Evolutionary conservation across 73 alveolate genomes (phyloP).

Genomic region (Paramecium sonneborni): DNA sequence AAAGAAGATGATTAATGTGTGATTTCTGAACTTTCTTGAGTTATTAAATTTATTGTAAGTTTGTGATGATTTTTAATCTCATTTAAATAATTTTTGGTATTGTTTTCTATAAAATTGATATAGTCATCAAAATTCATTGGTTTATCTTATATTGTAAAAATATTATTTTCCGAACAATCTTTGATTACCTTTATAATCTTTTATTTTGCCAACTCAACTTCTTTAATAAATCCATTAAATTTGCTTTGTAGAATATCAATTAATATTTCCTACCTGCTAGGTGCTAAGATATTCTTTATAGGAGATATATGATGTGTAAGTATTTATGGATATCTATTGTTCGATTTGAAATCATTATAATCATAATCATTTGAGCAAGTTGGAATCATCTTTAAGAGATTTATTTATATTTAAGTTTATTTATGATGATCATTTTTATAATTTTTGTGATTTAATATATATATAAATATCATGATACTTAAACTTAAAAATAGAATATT

Average conservation of each 20-base stretch:
- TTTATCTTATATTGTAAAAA: not conserved
- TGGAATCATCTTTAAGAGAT: not conserved
- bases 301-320: not conserved
- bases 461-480: too few species aligned
- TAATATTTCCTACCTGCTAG: constrained; percentile 1
- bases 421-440: not conserved
- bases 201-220: not conserved
- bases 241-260: not conserved
- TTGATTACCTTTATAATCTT: not conserved
- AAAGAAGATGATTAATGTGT: constrained; percentile 13
- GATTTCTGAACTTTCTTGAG: not conserved
- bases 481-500: too few species aligned
- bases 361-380: not conserved
- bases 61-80: constrained; percentile 1
- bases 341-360: not conserved
- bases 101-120: not conserved
- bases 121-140: constrained; percentile 27
- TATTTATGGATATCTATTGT: not conserved
- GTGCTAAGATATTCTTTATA: not conserved
- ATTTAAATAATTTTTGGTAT: not conserved
- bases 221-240: constrained; percentile 6
- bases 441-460: not conserved
- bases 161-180: constrained; percentile 8
- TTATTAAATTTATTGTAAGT: not conserved
- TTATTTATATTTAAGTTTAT: not conserved